These are phyloP conservation scores for Hymenoscyphus fructigenus DNA, from an alignment of 2,329 filamentous ascomycete genomes.

Conservation along the genomic window DNA sequence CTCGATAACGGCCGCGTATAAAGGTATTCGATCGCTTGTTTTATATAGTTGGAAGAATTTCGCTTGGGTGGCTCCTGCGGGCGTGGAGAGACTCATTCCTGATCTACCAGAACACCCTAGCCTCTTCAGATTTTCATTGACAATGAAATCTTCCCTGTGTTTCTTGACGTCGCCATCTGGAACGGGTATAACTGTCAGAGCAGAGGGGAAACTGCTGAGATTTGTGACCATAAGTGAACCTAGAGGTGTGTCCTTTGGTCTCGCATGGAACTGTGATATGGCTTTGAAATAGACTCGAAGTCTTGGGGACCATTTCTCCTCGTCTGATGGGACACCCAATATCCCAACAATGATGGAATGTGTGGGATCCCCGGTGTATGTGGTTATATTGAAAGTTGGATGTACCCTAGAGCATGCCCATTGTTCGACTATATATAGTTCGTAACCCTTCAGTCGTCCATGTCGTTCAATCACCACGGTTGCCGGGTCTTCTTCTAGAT, in stretches of 20 bases:
- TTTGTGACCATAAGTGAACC: constrained; percentile 94
- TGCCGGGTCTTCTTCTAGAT: constrained; percentile 80
- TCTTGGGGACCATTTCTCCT: constrained; percentile 74
- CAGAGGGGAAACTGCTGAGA: constrained; percentile 85
- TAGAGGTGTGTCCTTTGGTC: constrained; percentile 75
- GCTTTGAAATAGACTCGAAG: constrained; percentile 84
- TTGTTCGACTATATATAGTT: constrained; percentile 93
- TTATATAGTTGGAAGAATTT: constrained; percentile 93
- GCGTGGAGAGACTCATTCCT: constrained; percentile 75
- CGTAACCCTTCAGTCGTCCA: constrained; percentile 74
- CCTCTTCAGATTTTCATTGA: constrained; percentile 92
- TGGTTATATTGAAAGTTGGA: constrained; percentile 88
- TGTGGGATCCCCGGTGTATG: constrained; percentile 83
- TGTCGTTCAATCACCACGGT: constrained; percentile 74
- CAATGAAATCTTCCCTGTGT: constrained; percentile 81
- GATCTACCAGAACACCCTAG: constrained; percentile 88
- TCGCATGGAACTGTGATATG: constrained; percentile 80
- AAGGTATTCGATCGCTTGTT: constrained; percentile 76
- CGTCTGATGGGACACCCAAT: constrained; percentile 77
- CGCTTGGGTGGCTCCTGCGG: constrained; percentile 77
- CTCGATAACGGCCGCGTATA: constrained; percentile 79
- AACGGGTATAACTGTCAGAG: constrained; percentile 86
- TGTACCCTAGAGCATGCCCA: constrained; percentile 93
- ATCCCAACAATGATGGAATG: constrained; percentile 79
- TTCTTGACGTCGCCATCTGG: constrained; percentile 81